phyloP scores from a whole-genome alignment of 169 alveolate genomes.

The Eimeria necatrix region DNA sequence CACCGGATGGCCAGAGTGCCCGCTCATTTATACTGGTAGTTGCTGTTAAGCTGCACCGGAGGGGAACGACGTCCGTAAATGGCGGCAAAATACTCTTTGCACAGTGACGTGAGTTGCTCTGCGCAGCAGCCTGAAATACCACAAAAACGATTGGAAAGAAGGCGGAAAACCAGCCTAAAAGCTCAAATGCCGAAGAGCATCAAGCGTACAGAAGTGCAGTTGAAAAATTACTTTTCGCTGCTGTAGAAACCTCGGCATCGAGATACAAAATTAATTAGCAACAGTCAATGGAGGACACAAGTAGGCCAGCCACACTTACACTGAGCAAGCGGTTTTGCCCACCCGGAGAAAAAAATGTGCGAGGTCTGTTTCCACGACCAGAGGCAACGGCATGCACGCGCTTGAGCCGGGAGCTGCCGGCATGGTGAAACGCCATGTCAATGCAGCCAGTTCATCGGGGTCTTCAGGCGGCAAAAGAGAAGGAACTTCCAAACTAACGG shows the following conservation, averaged over 20 bases:
- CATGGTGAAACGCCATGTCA: slow-evolving; percentile 43
- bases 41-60: slow-evolving; percentile 4
- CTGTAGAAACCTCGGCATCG: not conserved
- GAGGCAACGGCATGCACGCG: slow-evolving; percentile 66
- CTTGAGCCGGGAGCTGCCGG: slow-evolving; percentile 5
- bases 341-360: slow-evolving; percentile 22
- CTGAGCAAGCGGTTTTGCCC: not conserved
- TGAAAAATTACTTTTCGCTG: not conserved
- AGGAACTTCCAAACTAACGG: not conserved
- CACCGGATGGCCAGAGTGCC: slow-evolving; percentile 64
- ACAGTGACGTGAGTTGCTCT: not conserved
- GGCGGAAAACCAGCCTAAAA: not conserved
- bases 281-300: too few relatives aligned
- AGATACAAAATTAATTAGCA: not conserved
- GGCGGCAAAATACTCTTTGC: slow-evolving; percentile 30
- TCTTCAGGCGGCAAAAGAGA: slow-evolving; percentile 36
- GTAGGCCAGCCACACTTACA: not conserved
- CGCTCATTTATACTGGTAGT: not conserved
- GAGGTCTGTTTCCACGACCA: slow-evolving; percentile 55
- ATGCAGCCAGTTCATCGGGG: not conserved
- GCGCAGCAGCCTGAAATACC: slow-evolving; percentile 32
- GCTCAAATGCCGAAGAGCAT: not conserved
- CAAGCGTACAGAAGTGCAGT: not conserved
- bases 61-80: slow-evolving; percentile 31
- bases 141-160: not conserved